Evolutionary conservation across 2,329 filamentous ascomycete genomes (phyloP), one percentile per base, ranked within the genome.

Genomic region (Cordyceps cateniannulata): DNA sequence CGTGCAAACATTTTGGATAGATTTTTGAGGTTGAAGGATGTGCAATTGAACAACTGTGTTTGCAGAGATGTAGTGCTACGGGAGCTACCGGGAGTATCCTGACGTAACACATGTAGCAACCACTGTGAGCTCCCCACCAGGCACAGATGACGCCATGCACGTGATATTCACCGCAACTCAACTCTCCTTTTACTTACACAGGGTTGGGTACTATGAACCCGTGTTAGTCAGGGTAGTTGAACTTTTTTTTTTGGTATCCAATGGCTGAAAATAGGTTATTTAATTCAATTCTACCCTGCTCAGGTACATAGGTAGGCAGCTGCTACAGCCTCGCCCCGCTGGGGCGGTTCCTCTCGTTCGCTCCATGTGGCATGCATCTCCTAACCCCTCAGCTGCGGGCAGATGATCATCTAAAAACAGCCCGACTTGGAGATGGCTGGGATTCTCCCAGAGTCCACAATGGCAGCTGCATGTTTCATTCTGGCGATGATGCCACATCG

Each of bases 1-100:
- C 87, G 81, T 64, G 87, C 80, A 70, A 90, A 88, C 86, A 91
- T 89, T 66, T 71, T 84, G 66, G 63, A 18, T 50, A 42, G 42
- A 25, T 49, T 44, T 27, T 14, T 1, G 57, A 47, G 40, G 25
- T 44, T 38, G 25, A 38, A 54, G 22, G n/a, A 47, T 10, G 24
- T 59, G 65, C 65, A 69, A 69, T 68, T 68, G 65, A 49, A 29
- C 3, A 25, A 45, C 5, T 3, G 12, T 45, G 55, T 45, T 54
- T 27, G 58, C 10, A 59, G 25, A n/a, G 38, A 27, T 5, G 49
- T 22, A 20, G 22, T 18, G n/a, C 27, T 40, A 22, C 58, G 58
- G 58, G 42, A 60, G 58, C 58, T 60, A 60, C 42, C 58, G 58
- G 58, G 27, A 10, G 44, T 47, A 38, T 18, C 27, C 24, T 60